Base-by-base conservation (phyloP, 345 rosid genomes). In the Isatis tinctoria region DNA sequence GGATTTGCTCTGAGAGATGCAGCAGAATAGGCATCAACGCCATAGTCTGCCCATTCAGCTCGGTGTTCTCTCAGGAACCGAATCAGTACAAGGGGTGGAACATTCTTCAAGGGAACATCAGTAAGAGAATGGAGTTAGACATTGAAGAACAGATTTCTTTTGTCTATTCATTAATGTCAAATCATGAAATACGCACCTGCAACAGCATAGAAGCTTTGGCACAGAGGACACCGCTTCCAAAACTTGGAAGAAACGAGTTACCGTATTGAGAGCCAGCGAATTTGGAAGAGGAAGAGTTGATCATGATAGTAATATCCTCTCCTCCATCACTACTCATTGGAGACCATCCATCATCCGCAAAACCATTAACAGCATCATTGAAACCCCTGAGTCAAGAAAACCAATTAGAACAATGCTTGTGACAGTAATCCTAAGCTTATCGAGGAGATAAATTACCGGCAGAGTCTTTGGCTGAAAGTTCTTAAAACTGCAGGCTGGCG, bases 31-130 rank as follows among this genome's bases (percentile, higher is more conserved):
- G 88, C 80, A 80, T 93, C 97, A 33, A 93, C 88, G 4, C 91
- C 97, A 76, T 86, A 87, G 78, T 94, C 97, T 32, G 98, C 97
- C 98, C 98, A 94, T 73, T 94, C 98, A 0, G 97, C 88, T 3
- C 98, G 97, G 67, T 94, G 98, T 60, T 94, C 97, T 81, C 97
- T 90, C 72, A 94, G 78, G 80, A 94, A 94, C 6, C 93, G 95
- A 68, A 91, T 91, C 70, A 94, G 87, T 33, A 94, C 79, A 22
- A 89, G 90, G 13, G 98, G 97, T 18, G 98, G 96, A 6, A 94
- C 98, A 79, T 90, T 88, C 98, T 94, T 67, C 67, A 67, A 11
- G 47, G 0, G n/a, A 78, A 40, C 8, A 60, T 11, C 54, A 2
- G 17, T 16, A 24, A 48, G 26, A 47, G 14, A 67, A 68, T 24